Conservation (phyloP, 2,329 filamentous ascomycete species). For the Stagonosporopsis chrysanthemi region DNA sequence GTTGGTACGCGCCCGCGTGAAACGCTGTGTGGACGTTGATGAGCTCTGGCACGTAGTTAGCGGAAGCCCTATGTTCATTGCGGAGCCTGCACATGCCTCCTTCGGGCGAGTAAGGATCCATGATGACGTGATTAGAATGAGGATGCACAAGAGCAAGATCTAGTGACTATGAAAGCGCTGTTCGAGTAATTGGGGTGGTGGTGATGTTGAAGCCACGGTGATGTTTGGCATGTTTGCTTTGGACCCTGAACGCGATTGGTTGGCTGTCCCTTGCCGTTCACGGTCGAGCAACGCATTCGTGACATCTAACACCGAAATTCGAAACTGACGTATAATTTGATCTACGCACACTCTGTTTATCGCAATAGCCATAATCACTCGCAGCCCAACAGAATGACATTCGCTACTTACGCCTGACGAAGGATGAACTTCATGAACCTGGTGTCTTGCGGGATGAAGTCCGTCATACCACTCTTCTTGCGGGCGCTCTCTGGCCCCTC, state of each 20-base stretch:
- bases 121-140: slow-evolving; percentile 23
- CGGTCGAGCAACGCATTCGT: background rate
- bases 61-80: slow-evolving; percentile 1
- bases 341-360: too few relatives aligned
- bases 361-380: background rate
- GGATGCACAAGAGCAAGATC: background rate
- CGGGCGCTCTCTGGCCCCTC: slow-evolving; percentile 31
- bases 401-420: slow-evolving; percentile 16
- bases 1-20: slow-evolving; percentile 81
- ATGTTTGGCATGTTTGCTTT: slow-evolving; percentile 42
- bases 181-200: slow-evolving; percentile 16
- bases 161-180: slow-evolving; percentile 5
- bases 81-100: slow-evolving; percentile 57
- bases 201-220: slow-evolving; percentile 43
- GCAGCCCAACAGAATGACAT: background rate
- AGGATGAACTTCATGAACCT: slow-evolving; percentile 39
- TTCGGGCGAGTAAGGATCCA: slow-evolving; percentile 69
- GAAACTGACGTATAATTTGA: too few relatives aligned
- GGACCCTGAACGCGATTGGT: slow-evolving; percentile 33
- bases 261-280: slow-evolving; percentile 20
- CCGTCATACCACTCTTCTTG: slow-evolving; percentile 23
- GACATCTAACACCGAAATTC: background rate
- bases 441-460: slow-evolving; percentile 34
- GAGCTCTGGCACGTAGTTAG: slow-evolving; percentile 59
- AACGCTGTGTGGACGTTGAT: slow-evolving; percentile 73